phyloP scores from a whole-genome alignment of 495 filamentous ascomycete species.

The Penicillium herquei region DNA sequence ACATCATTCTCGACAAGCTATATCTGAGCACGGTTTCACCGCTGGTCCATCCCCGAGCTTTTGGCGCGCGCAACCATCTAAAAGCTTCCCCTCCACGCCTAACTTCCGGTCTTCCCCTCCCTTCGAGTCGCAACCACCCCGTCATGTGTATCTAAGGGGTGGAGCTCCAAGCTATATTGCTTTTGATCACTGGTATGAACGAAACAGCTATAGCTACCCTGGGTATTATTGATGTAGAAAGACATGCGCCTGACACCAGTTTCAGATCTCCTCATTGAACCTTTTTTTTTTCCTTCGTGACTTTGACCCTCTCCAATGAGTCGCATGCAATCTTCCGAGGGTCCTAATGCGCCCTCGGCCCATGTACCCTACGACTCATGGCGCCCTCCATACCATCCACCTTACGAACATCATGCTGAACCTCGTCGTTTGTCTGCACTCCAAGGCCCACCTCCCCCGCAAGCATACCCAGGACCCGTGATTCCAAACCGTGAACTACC shows the following conservation, averaged over 20 bases:
- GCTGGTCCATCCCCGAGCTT: neutral
- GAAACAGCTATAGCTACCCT: neutral
- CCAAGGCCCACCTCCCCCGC: slow-evolving; percentile 11
- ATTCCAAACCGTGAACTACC: slow-evolving; percentile 41
- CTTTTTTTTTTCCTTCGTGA: slow-evolving; percentile 5
- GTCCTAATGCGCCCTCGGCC: neutral
- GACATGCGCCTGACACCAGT: slow-evolving; percentile 13
- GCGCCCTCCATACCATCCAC: slow-evolving; percentile 28
- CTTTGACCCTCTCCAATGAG: slow-evolving; percentile 26
- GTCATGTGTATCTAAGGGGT: slow-evolving; percentile 20
- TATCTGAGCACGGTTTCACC: neutral
- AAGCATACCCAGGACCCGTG: slow-evolving; percentile 24
- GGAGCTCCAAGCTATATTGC: slow-evolving; percentile 12
- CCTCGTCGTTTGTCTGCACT: slow-evolving; percentile 32
- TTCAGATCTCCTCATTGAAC: slow-evolving; percentile 14
- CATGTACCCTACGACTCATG: slow-evolving; percentile 13
- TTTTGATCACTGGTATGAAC: slow-evolving; percentile 11
- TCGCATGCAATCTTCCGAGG: slow-evolving; percentile 34
- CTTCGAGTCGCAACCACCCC: slow-evolving; percentile 6
- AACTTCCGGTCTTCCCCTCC: neutral
- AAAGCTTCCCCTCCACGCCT: neutral
- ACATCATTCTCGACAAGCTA: neutral
- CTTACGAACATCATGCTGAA: slow-evolving; percentile 34
- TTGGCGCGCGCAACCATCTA: neutral
- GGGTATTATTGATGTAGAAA: neutral